Evolutionary conservation across 352 stramenopile genomes (phyloP), one percentile per base, ranked within the genome.

Genomic region (Phytopythium cucurbitacearum): DNA sequence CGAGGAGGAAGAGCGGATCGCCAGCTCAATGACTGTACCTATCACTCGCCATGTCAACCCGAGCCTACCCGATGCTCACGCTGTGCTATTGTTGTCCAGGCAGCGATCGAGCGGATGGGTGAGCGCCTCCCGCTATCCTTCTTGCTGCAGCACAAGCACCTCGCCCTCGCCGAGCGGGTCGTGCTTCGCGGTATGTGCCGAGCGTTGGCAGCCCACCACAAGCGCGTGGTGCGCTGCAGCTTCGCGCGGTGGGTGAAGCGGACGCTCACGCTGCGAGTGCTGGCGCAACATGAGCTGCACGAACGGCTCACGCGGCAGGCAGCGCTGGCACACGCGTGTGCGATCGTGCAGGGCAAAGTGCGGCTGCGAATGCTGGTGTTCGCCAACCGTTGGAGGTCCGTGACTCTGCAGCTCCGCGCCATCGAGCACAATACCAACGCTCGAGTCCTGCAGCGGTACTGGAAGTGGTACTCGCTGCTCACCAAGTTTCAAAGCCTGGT

Each of bases 281-380:
- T 71, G 7, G 58, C 63, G 49, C 52, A 64, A 4, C 41, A 70
- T 7, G 62, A 45, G 21, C 57, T 53, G 5, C 66, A 66, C 41
- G 40, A 59, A 13, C 58, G 55, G 10, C 7, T 74, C 2, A 49
- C 28, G 0, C 57, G 55, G 6, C 67, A 76, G 28, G 60, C 60
- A 5, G 67, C 52, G 39, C 56, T 80, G 36, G 60, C 67, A 1
- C 67, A 75, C 41, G 70, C 70, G 32, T 75, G 56, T 28, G 67
- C 60, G 34, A 66, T 80, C 55, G 40, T 80, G 5, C 67, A 76
- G 57, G 50, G 57, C 5, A 68, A 70, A 12, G 40, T 73, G 28
- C n/a, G 59, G 6, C 5, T 53, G 2, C 42, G 60, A 4, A 44
- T 62, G 37, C 55, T 56, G 3, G 2, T 4, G 1, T 38, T 56